Percentiles rank a stretch among this genome's conserved stretches.
Conservation (phyloP, 2,329 filamentous ascomycete genomes). For the Aureobasidium sp. region DNA sequence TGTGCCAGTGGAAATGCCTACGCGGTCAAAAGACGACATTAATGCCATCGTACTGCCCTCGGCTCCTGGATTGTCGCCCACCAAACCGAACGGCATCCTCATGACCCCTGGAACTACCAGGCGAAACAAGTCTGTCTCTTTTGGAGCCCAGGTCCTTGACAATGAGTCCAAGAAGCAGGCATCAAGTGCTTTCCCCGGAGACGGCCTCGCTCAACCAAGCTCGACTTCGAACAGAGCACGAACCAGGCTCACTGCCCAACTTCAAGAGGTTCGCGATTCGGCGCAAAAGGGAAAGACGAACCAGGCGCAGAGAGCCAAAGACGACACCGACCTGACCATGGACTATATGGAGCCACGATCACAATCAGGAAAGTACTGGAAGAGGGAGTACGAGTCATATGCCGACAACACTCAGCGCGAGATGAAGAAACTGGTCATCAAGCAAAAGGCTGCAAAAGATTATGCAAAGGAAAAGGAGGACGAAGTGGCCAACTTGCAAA, state of each 20-base stretch:
- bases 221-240: neutral
- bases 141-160: constrained; percentile 48
- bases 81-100: constrained; percentile 52
- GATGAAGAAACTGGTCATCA: constrained; percentile 68
- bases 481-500: constrained; percentile 57
- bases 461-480: constrained; percentile 71
- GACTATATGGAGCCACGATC: constrained; percentile 68
- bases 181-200: constrained; percentile 38
- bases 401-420: constrained; percentile 63
- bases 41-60: neutral
- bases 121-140: constrained; percentile 51
- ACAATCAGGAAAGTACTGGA: constrained; percentile 72
- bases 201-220: constrained; percentile 13
- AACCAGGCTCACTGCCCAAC: constrained; percentile 35
- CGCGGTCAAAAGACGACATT: neutral
- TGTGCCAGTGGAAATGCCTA: neutral
- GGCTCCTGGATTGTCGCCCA: constrained; percentile 18
- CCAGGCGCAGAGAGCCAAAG: constrained; percentile 26
- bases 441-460: constrained; percentile 71
- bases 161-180: constrained; percentile 45
- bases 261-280: constrained; percentile 37
- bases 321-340: constrained; percentile 55
- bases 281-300: constrained; percentile 21
- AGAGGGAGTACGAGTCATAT: constrained; percentile 66
- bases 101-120: constrained; percentile 53